phyloP scores from a whole-genome alignment of 139 green algal species.

The Picochlorum sp. region DNA sequence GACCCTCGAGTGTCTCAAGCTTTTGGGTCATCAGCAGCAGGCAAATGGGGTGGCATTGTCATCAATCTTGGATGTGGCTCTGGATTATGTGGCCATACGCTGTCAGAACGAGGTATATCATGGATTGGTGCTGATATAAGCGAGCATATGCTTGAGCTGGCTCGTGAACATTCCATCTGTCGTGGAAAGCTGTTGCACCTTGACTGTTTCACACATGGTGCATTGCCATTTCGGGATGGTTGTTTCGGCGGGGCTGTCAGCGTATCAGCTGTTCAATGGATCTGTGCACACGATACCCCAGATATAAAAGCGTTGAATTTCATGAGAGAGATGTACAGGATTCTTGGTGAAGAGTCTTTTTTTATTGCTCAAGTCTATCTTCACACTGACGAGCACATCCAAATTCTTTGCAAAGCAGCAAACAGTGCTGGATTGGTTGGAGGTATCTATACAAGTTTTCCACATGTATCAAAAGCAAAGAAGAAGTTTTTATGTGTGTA shows the following conservation, averaged over 20 bases:
- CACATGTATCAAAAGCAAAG: constrained; percentile 27
- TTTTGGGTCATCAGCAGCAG: not conserved
- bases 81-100: constrained; percentile 67
- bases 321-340: not conserved
- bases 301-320: constrained; percentile 8
- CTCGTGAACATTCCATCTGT: not conserved
- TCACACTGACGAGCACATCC: constrained; percentile 15
- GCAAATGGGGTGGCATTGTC: not conserved
- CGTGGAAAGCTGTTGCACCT: not conserved
- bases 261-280: constrained; percentile 41
- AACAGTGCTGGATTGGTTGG: constrained; percentile 11
- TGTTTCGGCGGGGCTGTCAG: constrained; percentile 70
- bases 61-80: constrained; percentile 90
- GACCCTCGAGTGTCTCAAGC: constrained; percentile 1
- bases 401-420: constrained; percentile 17
- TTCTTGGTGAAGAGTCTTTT: not conserved
- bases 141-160: constrained; percentile 54
- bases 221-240: constrained; percentile 59
- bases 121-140: constrained; percentile 91
- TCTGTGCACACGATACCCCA: constrained; percentile 14
- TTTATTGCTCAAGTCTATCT: constrained; percentile 33
- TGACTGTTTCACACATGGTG: constrained; percentile 63
- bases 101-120: constrained; percentile 40
- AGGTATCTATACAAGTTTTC: constrained; percentile 24
- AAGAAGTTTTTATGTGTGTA: constrained; percentile 26